Evolutionary conservation across 1,284 basidiomycete species (phyloP).

Genomic region (Agaricales sp.): DNA sequence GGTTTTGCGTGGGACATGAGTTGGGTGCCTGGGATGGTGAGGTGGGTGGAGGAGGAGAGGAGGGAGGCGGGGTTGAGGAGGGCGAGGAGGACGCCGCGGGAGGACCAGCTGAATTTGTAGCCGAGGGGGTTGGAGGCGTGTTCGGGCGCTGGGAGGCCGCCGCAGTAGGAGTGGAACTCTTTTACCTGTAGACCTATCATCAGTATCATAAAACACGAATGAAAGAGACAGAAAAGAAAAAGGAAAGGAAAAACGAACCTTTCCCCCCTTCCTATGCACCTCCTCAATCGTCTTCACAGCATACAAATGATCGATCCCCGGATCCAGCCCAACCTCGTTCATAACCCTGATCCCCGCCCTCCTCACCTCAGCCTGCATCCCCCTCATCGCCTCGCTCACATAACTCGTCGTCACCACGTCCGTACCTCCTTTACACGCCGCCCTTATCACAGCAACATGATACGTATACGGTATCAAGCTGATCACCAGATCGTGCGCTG

Average conservation of each 20-base stretch:
- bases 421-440: constrained; percentile 91
- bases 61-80: constrained; percentile 90
- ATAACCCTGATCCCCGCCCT: constrained; percentile 90
- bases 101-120: constrained; percentile 99
- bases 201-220: constrained; percentile 3
- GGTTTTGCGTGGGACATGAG: constrained; percentile 87
- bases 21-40: constrained; percentile 58
- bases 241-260: constrained; percentile 35
- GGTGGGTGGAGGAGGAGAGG: constrained; percentile 54
- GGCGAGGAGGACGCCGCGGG: constrained; percentile 91
- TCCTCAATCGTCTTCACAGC: constrained; percentile 96
- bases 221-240: background rate
- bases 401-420: constrained; percentile 97
- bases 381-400: constrained; percentile 84
- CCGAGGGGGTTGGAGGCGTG: constrained; percentile 92
- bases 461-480: constrained; percentile 95
- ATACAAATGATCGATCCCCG: constrained; percentile 92
- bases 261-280: constrained; percentile 90
- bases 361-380: constrained; percentile 76
- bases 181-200: constrained; percentile 82
- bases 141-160: constrained; percentile 89
- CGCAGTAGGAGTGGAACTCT: constrained; percentile 94
- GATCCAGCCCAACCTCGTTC: constrained; percentile 98
- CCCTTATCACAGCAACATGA: constrained; percentile 88
- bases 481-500: constrained; percentile 88